These are phyloP conservation scores for Malbranchea cinnamomea DNA, from an alignment of 2,329 filamentous ascomycete genomes.

Conservation along the genomic window DNA sequence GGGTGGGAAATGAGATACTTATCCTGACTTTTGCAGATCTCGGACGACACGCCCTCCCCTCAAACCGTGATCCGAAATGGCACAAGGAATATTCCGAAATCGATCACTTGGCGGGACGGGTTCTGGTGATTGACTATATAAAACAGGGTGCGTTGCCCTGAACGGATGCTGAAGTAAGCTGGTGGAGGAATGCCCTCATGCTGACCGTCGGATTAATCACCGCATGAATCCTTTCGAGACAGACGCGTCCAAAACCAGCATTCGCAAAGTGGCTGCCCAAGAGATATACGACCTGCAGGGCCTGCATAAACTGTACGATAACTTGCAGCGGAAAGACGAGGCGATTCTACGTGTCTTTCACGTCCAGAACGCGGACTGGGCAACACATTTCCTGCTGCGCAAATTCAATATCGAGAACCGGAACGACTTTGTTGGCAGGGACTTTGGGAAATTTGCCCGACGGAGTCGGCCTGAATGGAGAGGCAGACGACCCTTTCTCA, in stretches of 20 bases:
- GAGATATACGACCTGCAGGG: constrained; percentile 32
- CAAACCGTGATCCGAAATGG: constrained; percentile 19
- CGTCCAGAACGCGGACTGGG: constrained; percentile 40
- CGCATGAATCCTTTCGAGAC: constrained; percentile 4
- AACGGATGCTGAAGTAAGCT: constrained; percentile 2
- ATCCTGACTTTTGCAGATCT: background rate
- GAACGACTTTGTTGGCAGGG: constrained; percentile 33
- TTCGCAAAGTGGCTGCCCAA: constrained; percentile 32
- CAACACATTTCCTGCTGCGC: constrained; percentile 32
- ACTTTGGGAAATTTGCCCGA: constrained; percentile 35
- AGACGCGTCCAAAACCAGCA: constrained; percentile 24
- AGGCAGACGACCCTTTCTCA: constrained; percentile 37
- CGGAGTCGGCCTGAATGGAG: constrained; percentile 33
- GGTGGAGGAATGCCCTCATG: constrained; percentile 11
- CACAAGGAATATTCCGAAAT: constrained; percentile 19
- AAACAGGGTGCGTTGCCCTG: constrained; percentile 17
- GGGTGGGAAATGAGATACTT: background rate
- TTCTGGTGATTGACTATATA: constrained; percentile 38
- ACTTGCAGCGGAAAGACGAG: constrained; percentile 13
- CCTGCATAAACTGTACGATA: constrained; percentile 30
- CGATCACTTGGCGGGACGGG: constrained; percentile 23
- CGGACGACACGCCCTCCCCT: constrained; percentile 6
- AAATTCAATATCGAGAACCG: constrained; percentile 39
- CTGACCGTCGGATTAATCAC: too few species aligned
- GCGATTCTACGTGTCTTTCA: constrained; percentile 27